Conservation (phyloP, 2,329 filamentous ascomycete genomes). For the Fonsecaea monophora region DNA sequence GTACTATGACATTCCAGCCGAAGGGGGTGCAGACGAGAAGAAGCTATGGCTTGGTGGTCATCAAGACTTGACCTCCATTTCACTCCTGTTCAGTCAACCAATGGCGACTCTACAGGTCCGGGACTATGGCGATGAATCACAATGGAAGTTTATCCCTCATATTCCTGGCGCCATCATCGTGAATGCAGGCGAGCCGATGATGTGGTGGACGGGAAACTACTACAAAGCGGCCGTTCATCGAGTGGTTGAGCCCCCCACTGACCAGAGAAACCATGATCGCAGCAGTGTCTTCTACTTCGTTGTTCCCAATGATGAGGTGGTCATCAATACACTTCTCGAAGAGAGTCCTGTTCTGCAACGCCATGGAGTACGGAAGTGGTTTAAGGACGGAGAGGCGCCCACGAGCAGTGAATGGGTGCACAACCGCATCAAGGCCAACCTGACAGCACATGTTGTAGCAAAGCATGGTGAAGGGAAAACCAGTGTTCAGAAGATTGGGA, state of each 20-base stretch:
- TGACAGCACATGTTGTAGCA: not conserved
- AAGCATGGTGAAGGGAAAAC: not conserved
- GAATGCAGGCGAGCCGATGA: slow-evolving; percentile 59
- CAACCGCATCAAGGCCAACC: slow-evolving; percentile 12
- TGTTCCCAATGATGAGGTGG: slow-evolving; percentile 51
- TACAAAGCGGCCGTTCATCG: slow-evolving; percentile 24
- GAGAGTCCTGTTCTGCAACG: slow-evolving; percentile 14
- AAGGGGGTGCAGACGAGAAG: slow-evolving; percentile 54
- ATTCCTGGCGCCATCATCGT: slow-evolving; percentile 60
- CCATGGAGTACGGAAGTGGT: slow-evolving; percentile 3
- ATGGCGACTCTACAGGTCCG: slow-evolving; percentile 64
- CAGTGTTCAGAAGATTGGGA: slow-evolving; percentile 10
- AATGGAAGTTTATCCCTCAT: slow-evolving; percentile 60
- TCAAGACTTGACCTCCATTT: slow-evolving; percentile 64
- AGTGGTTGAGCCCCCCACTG: slow-evolving; percentile 16
- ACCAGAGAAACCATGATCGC: slow-evolving; percentile 19
- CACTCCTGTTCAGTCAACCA: slow-evolving; percentile 65
- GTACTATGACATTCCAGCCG: slow-evolving; percentile 54
- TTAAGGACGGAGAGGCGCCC: slow-evolving; percentile 5
- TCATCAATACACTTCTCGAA: slow-evolving; percentile 40
- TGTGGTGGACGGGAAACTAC: slow-evolving; percentile 58
- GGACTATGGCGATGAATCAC: slow-evolving; percentile 53
- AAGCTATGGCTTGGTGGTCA: slow-evolving; percentile 60
- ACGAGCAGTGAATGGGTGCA: slow-evolving; percentile 18
- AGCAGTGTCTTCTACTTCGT: slow-evolving; percentile 22